These are phyloP conservation scores for Neopestalotiopsis clavispora DNA, from an alignment of 2,329 filamentous ascomycete species.

Conservation along the genomic window DNA sequence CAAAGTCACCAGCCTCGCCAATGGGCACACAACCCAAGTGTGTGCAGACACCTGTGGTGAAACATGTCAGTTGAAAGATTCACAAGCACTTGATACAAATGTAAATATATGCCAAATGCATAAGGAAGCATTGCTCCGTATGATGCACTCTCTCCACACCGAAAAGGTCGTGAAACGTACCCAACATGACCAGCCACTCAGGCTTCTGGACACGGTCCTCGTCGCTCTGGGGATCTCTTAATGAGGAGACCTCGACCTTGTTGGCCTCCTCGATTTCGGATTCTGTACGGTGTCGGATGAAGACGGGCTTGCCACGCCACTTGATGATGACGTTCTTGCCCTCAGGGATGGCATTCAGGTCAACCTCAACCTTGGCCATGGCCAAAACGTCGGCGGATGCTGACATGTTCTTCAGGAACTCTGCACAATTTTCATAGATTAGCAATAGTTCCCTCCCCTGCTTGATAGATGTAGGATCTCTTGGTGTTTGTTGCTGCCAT, in stretches of 20 bases:
- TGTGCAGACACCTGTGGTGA: slow-evolving; percentile 84
- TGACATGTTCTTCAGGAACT: slow-evolving; percentile 99
- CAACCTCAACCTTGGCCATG: slow-evolving; percentile 99
- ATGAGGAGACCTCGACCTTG: slow-evolving; percentile 77
- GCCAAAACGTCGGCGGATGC: slow-evolving; percentile 97
- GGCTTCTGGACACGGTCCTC: slow-evolving; percentile 95
- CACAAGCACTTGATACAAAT: neutral
- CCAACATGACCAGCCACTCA: slow-evolving; percentile 99
- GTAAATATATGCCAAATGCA: neutral
- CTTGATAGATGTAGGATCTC: neutral
- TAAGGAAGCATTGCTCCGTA: neutral
- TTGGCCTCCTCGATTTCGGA: slow-evolving; percentile 96
- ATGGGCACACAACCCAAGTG: slow-evolving; percentile 99
- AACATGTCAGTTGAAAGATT: slow-evolving; percentile 21
- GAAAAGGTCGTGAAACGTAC: slow-evolving; percentile 53
- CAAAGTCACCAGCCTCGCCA: slow-evolving; percentile 96
- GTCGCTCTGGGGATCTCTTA: slow-evolving; percentile 92
- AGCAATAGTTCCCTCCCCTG: neutral
- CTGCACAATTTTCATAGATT: slow-evolving; percentile 51
- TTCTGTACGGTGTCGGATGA: slow-evolving; percentile 96
- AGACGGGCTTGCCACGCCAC: slow-evolving; percentile 99
- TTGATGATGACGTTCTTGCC: slow-evolving; percentile 99
- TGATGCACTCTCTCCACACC: slow-evolving; percentile 5
- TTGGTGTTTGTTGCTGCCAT: neutral
- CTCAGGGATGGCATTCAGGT: slow-evolving; percentile 87